A percentile compares a stretch with the other conserved stretches of the same genome.
phyloP scores from a whole-genome alignment of 148 eudicot species.

The Fallopia convolvulus region DNA sequence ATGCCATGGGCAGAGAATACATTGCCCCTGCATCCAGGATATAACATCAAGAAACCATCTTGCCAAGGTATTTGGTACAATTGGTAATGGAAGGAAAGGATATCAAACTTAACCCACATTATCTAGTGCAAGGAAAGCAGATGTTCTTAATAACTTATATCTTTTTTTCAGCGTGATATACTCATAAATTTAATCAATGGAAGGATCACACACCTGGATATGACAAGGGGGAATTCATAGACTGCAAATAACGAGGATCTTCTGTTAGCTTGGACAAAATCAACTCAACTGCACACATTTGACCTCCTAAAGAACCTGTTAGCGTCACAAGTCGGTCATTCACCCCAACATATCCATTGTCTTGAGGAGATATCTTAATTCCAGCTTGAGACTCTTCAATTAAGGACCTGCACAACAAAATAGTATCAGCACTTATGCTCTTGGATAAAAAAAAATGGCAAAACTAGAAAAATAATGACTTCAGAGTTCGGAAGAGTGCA shows the following conservation, averaged over 20 bases:
- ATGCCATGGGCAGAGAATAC: background rate
- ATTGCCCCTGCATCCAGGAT: background rate
- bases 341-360: conserved; percentile 60
- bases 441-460: background rate
- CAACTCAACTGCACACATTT: conserved; percentile 75
- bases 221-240: conserved; percentile 60
- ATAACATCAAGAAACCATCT: background rate
- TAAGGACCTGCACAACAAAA: conserved; percentile 49
- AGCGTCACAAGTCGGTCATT: conserved; percentile 79
- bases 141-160: background rate
- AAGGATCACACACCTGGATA: conserved; percentile 50
- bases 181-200: background rate
- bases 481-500: background rate
- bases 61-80: conserved; percentile 2
- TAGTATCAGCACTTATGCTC: background rate
- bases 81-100: background rate
- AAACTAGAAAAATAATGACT: background rate
- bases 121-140: background rate
- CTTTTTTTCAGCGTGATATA: background rate
- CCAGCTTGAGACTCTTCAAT: conserved; percentile 84
- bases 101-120: background rate
- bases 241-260: conserved; percentile 63
- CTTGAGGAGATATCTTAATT: conserved; percentile 91
- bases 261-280: conserved; percentile 63
- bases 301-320: conserved; percentile 65